phyloP scores from a whole-genome alignment of 441 rosid genomes.

The Euphorbia corollata region DNA sequence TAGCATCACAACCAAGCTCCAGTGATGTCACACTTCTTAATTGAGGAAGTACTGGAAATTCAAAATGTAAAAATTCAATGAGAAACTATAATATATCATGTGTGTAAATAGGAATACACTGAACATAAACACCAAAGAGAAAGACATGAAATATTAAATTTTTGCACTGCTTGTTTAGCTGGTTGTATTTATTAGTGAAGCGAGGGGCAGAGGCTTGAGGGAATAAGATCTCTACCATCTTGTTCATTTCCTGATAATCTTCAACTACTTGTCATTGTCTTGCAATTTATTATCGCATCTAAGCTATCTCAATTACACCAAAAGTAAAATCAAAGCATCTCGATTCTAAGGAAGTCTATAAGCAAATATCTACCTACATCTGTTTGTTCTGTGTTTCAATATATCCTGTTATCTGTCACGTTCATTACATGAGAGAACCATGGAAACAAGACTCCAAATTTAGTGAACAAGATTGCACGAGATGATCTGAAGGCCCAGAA shows the following conservation, averaged over 20 bases:
- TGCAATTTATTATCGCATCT: too few relatives aligned
- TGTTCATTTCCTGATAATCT: neutral
- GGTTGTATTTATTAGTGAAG: neutral
- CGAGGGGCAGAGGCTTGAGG: neutral
- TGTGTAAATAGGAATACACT: neutral
- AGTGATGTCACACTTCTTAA: constrained; percentile 73
- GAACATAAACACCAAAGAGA: neutral
- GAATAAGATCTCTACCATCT: neutral
- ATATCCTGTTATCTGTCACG: too few relatives aligned
- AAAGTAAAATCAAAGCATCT: too few relatives aligned
- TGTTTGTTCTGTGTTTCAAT: too few relatives aligned
- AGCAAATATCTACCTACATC: too few relatives aligned
- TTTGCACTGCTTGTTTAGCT: neutral
- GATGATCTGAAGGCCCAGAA: too few relatives aligned
- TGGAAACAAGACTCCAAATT: too few relatives aligned
- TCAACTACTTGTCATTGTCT: too few relatives aligned
- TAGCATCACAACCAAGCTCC: constrained; percentile 95
- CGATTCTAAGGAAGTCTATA: too few relatives aligned
- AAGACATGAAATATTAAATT: neutral
- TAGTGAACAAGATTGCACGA: too few relatives aligned
- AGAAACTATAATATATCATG: constrained; percentile 8
- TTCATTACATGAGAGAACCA: too few relatives aligned
- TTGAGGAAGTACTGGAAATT: constrained; percentile 68
- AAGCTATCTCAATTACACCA: too few relatives aligned
- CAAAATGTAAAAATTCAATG: constrained; percentile 14